Evolutionary conservation across 371 early-diverging fungal species (phyloP).

Genomic region (Funneliformis caledonium): DNA sequence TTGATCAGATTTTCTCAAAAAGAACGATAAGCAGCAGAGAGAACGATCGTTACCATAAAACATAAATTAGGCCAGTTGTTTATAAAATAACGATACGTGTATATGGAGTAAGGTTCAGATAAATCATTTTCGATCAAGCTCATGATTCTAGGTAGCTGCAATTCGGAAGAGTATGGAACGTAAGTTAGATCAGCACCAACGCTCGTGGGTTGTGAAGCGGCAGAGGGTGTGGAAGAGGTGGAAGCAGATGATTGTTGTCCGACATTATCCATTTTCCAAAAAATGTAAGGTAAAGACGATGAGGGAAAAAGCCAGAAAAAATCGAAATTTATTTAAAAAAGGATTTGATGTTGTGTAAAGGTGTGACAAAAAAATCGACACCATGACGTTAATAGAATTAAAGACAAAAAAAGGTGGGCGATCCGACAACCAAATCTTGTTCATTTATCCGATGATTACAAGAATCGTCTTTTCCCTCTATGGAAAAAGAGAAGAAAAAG

Average conservation of each 20-base stretch:
- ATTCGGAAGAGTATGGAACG: slow-evolving; percentile 66
- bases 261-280: background rate
- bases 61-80: slow-evolving; percentile 88
- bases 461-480: too few relatives aligned
- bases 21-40: background rate
- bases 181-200: slow-evolving; percentile 50
- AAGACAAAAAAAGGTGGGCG: too few relatives aligned
- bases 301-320: too few relatives aligned
- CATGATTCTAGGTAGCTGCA: slow-evolving; percentile 75
- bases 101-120: slow-evolving; percentile 95
- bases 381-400: too few relatives aligned
- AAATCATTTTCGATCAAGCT: slow-evolving; percentile 87
- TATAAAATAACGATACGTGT: slow-evolving; percentile 97
- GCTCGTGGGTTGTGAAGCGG: background rate
- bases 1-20: too few relatives aligned
- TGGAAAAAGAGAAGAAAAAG: too few relatives aligned
- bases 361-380: too few relatives aligned
- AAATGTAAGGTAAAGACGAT: too few relatives aligned
- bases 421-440: too few relatives aligned
- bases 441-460: too few relatives aligned
- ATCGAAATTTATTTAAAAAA: too few relatives aligned
- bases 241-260: background rate
- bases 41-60: slow-evolving; percentile 63
- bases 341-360: too few relatives aligned
- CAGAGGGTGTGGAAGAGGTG: background rate